Evolutionary conservation across 345 rosid genomes (phyloP), one percentile per base, ranked within the genome.

Genomic region (Anacardium occidentale): DNA sequence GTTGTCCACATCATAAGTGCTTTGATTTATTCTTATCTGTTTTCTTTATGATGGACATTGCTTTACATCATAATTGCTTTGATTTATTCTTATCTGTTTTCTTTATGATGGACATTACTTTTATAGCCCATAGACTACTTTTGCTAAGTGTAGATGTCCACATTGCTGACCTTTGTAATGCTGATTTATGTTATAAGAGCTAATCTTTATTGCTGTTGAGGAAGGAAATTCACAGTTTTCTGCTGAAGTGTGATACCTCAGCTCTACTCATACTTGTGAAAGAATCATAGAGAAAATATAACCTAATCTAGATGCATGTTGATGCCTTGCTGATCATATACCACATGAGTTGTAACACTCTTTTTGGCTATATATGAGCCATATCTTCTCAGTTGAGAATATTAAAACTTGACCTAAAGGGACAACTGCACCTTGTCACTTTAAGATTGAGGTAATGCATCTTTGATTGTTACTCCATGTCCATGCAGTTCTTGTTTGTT

Each of bases 321-420:
- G 25, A 66, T 66, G 14, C 70, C 21, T 20, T 6, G 18, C 32
- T 26, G 58, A 51, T 51, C 8, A 0, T 29, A 18, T 52, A 51
- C 17, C 37, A 55, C 24, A 20, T 56, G 4, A 55, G 50, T 2
- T 45, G 17, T 22, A 44, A 4, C 8, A 42, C 25, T 69, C 18
- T 56, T 50, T 44, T n/a, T 57, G 22, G 37, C 32, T 68, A 24
- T 9, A 29, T 26, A 24, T 13, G 55, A 44, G 54, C 40, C 54
- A 3, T 56, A 17, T 69, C 64, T 57, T 69, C 44, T 18, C 73
- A 24, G 42, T 57, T 58, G 53, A 68, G 21, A 56, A 45, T 26
- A 42, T 22, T 42, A 15, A 37, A 69, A 56, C 26, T 57, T 56
- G 42, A 20, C 21, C 7, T 14, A 0, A 40, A 8, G 34, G 14